Evolutionary conservation across 2,329 filamentous ascomycete species (phyloP).

Genomic region (Rasamsonia emersonii): DNA sequence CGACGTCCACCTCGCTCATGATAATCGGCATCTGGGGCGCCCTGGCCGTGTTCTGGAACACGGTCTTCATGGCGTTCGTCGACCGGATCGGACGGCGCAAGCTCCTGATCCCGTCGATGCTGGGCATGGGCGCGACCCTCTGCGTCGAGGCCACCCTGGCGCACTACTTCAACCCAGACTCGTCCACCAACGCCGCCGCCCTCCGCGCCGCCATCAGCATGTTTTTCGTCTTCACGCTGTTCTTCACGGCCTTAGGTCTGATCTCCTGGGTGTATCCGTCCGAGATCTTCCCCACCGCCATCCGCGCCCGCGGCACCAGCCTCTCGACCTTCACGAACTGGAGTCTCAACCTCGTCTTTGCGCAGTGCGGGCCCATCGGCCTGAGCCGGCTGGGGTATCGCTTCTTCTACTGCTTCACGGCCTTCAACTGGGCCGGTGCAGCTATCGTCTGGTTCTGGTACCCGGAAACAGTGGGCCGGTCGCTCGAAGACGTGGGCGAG

Average conservation of each 20-base stretch:
- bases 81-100: slow-evolving; percentile 43
- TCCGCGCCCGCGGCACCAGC: slow-evolving; percentile 34
- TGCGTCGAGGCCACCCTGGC: slow-evolving; percentile 35
- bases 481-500: slow-evolving; percentile 25
- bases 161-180: slow-evolving; percentile 24
- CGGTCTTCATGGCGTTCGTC: slow-evolving; percentile 37
- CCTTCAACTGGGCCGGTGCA: slow-evolving; percentile 39
- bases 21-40: slow-evolving; percentile 45
- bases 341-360: slow-evolving; percentile 40
- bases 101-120: slow-evolving; percentile 36
- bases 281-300: slow-evolving; percentile 39
- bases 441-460: slow-evolving; percentile 25
- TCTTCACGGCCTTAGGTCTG: slow-evolving; percentile 36
- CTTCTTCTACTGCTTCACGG: slow-evolving; percentile 44
- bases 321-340: slow-evolving; percentile 40
- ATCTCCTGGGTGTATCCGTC: slow-evolving; percentile 41
- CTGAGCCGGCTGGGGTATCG: slow-evolving; percentile 35
- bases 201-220: slow-evolving; percentile 39
- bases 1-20: slow-evolving; percentile 38
- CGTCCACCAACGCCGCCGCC: slow-evolving; percentile 23
- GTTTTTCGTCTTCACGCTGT: slow-evolving; percentile 40
- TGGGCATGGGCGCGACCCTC: slow-evolving; percentile 37
- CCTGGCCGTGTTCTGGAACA: slow-evolving; percentile 42
- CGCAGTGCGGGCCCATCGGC: slow-evolving; percentile 41
- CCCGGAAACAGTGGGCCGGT: slow-evolving; percentile 22